phyloP scores from a whole-genome alignment of 2,329 filamentous ascomycete species.

The Hypoxylon sp. region DNA sequence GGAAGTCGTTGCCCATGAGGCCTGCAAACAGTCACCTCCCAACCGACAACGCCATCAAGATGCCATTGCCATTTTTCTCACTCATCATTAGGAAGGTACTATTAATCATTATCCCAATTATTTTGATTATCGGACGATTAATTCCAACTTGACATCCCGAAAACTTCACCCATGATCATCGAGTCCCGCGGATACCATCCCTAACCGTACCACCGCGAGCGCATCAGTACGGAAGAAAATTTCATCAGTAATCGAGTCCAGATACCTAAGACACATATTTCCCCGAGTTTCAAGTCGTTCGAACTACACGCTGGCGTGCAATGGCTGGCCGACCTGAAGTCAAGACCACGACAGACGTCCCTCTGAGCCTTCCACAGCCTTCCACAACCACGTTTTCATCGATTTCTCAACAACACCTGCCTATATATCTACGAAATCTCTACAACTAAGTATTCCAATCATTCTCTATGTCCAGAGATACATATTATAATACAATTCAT shows the following conservation, averaged over 20 bases:
- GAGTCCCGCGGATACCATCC: constrained; percentile 18
- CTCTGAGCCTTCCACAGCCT: constrained; percentile 6
- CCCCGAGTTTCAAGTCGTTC: neutral
- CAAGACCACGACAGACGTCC: constrained; percentile 21
- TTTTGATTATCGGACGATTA: neutral
- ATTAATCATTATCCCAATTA: neutral
- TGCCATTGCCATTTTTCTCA: constrained; percentile 15
- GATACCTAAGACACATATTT: neutral
- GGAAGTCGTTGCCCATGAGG: constrained; percentile 29
- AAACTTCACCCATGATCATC: constrained; percentile 16
- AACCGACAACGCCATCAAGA: constrained; percentile 23
- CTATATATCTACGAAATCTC: neutral
- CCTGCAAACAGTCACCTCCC: constrained; percentile 12
- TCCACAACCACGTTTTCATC: constrained; percentile 26
- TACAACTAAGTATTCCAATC: neutral
- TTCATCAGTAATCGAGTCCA: constrained; percentile 10
- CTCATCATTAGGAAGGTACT: neutral
- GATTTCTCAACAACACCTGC: constrained; percentile 19
- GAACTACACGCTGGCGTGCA: constrained; percentile 7
- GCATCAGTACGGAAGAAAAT: constrained; percentile 13
- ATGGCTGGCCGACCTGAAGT: neutral
- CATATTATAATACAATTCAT: neutral
- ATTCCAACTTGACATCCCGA: neutral
- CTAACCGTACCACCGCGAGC: constrained; percentile 17
- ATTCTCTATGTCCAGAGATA: neutral